phyloP scores from a whole-genome alignment of 2,329 filamentous ascomycete genomes.

The Hirsutella rhossiliensis region DNA sequence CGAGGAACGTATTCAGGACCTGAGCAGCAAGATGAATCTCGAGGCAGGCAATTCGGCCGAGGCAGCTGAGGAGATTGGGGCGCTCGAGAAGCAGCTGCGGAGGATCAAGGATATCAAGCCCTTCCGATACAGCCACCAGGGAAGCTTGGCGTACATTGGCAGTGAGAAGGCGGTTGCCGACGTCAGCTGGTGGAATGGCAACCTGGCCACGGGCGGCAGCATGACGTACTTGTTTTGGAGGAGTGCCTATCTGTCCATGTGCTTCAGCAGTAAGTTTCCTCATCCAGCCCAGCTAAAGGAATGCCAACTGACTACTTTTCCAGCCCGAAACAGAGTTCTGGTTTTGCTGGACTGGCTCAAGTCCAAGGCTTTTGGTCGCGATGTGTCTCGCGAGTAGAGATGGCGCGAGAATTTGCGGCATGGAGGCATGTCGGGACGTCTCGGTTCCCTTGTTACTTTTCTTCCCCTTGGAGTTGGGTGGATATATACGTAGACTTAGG shows the following conservation, averaged over 20 bases:
- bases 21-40: slow-evolving; percentile 51
- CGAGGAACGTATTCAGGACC: slow-evolving; percentile 60
- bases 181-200: slow-evolving; percentile 94
- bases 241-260: slow-evolving; percentile 97
- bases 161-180: slow-evolving; percentile 97
- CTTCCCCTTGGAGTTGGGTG: slow-evolving; percentile 1
- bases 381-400: slow-evolving; percentile 70
- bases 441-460: not conserved
- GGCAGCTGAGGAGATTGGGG: slow-evolving; percentile 63
- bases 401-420: not conserved
- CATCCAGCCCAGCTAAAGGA: not conserved
- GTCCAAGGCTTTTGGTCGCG: slow-evolving; percentile 90
- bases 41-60: slow-evolving; percentile 55
- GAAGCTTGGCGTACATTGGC: slow-evolving; percentile 92
- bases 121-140: slow-evolving; percentile 98
- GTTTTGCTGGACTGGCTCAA: slow-evolving; percentile 94
- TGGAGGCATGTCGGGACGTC: not conserved
- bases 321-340: slow-evolving; percentile 86
- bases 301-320: slow-evolving; percentile 6
- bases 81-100: slow-evolving; percentile 73
- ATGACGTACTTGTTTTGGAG: slow-evolving; percentile 98
- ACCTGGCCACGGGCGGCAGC: slow-evolving; percentile 84
- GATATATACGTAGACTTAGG: no score
- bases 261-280: slow-evolving; percentile 83
- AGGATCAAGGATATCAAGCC: slow-evolving; percentile 91